phyloP scores from a whole-genome alignment of 2,329 filamentous ascomycete genomes.

The Diaporthe humulicola region DNA sequence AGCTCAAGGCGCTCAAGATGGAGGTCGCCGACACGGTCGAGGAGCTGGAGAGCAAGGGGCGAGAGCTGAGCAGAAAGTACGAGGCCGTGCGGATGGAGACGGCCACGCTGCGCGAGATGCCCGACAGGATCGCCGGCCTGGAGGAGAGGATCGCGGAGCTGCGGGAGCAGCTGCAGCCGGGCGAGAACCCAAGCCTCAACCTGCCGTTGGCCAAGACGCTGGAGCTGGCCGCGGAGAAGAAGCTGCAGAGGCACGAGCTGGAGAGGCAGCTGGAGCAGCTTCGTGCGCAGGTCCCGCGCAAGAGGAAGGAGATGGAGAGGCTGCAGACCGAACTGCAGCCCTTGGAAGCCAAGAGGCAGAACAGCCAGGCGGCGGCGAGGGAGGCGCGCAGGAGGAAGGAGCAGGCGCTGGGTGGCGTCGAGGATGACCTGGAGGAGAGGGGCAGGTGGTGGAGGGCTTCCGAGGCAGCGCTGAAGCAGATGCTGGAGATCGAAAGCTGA shows the following conservation, averaged over 20 bases:
- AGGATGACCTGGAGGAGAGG: slow-evolving; percentile 81
- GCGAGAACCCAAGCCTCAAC: slow-evolving; percentile 60
- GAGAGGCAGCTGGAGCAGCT: slow-evolving; percentile 75
- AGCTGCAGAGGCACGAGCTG: slow-evolving; percentile 66
- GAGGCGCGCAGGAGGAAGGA: slow-evolving; percentile 80
- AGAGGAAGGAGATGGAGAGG: slow-evolving; percentile 75
- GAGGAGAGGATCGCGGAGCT: slow-evolving; percentile 63
- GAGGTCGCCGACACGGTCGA: slow-evolving; percentile 81
- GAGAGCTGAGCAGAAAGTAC: slow-evolving; percentile 68
- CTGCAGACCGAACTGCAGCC: slow-evolving; percentile 77
- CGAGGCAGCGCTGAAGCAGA: slow-evolving; percentile 73
- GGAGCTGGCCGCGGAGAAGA: slow-evolving; percentile 64
- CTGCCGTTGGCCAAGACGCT: slow-evolving; percentile 71
- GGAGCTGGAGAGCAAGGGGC: slow-evolving; percentile 76
- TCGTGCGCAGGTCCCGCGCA: slow-evolving; percentile 73
- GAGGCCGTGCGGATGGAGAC: slow-evolving; percentile 64
- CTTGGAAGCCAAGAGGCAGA: slow-evolving; percentile 76
- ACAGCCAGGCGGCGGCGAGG: slow-evolving; percentile 75
- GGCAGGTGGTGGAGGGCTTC: slow-evolving; percentile 81
- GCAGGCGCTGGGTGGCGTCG: slow-evolving; percentile 72
- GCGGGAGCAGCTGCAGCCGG: slow-evolving; percentile 54
- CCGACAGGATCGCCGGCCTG: slow-evolving; percentile 61
- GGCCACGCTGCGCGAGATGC: slow-evolving; percentile 63
- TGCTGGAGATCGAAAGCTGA: slow-evolving; percentile 69
- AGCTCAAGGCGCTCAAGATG: slow-evolving; percentile 83